Conservation (phyloP, 2,329 filamentous ascomycete species). For the Calonectria hongkongensis region DNA sequence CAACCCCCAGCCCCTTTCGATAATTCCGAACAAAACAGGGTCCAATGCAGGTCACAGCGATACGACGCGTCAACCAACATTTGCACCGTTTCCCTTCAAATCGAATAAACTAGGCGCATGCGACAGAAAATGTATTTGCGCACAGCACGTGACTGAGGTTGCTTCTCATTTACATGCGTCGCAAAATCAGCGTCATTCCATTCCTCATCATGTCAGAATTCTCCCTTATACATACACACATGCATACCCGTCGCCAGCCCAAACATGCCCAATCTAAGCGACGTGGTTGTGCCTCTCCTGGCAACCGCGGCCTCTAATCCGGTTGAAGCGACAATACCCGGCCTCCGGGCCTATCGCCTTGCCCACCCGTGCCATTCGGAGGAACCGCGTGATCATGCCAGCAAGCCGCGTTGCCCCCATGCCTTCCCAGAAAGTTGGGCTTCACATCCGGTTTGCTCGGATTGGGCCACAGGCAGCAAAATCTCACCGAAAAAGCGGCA, state of each 20-base stretch:
- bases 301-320: slow-evolving; percentile 4
- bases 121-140: not conserved
- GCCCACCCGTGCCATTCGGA: not conserved
- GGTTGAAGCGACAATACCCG: slow-evolving; percentile 24
- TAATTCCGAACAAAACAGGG: slow-evolving; percentile 6
- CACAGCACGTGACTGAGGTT: not conserved
- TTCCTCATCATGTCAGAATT: not conserved
- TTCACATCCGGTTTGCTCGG: slow-evolving; percentile 20
- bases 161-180: slow-evolving; percentile 5
- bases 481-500: slow-evolving; percentile 14
- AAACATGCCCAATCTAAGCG: slow-evolving; percentile 7
- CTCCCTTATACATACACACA: not conserved
- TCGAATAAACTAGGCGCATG: not conserved
- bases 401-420: slow-evolving; percentile 31
- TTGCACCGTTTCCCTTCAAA: not conserved
- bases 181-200: slow-evolving; percentile 18
- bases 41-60: slow-evolving; percentile 27
- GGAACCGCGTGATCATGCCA: slow-evolving; percentile 35
- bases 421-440: slow-evolving; percentile 15
- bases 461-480: slow-evolving; percentile 19
- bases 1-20: slow-evolving; percentile 18
- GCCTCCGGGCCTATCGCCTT: slow-evolving; percentile 16
- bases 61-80: not conserved
- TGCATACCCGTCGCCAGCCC: not conserved
- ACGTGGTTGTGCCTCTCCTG: slow-evolving; percentile 3